Conservation (phyloP, 2,329 filamentous ascomycete genomes). For the Seiridium cupressi region DNA sequence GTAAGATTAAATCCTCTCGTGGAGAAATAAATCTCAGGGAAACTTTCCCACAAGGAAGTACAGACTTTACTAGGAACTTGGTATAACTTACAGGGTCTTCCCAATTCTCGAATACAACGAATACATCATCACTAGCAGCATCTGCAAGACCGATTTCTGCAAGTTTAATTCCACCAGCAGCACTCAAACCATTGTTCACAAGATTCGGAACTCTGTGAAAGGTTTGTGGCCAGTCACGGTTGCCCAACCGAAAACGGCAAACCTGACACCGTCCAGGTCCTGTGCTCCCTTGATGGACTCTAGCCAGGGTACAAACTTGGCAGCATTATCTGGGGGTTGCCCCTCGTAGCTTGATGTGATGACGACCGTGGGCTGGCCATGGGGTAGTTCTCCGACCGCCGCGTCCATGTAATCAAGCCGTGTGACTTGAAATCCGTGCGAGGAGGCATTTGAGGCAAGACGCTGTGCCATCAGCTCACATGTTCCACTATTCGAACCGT, state of each 20-base stretch:
- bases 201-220: conserved; percentile 57
- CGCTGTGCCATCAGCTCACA: conserved; percentile 68
- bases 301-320: conserved; percentile 67
- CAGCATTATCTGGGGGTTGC: conserved; percentile 70
- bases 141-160: conserved; percentile 48
- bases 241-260: conserved; percentile 71
- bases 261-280: conserved; percentile 55
- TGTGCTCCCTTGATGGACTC: conserved; percentile 41
- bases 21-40: not conserved
- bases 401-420: conserved; percentile 56
- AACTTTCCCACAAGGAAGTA: not conserved
- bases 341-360: conserved; percentile 73
- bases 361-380: conserved; percentile 60
- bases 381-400: conserved; percentile 59
- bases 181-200: conserved; percentile 43
- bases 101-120: conserved; percentile 59
- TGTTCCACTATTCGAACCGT: conserved; percentile 73
- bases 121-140: conserved; percentile 53
- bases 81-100: conserved; percentile 38
- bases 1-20: not conserved
- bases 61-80: not conserved
- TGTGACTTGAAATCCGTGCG: conserved; percentile 55
- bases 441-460: conserved; percentile 56
- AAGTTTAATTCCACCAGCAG: conserved; percentile 46
- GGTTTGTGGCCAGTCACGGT: conserved; percentile 45